Base-by-base conservation (phyloP, 805 yeast species). In the Candida arabinofermentans region DNA sequence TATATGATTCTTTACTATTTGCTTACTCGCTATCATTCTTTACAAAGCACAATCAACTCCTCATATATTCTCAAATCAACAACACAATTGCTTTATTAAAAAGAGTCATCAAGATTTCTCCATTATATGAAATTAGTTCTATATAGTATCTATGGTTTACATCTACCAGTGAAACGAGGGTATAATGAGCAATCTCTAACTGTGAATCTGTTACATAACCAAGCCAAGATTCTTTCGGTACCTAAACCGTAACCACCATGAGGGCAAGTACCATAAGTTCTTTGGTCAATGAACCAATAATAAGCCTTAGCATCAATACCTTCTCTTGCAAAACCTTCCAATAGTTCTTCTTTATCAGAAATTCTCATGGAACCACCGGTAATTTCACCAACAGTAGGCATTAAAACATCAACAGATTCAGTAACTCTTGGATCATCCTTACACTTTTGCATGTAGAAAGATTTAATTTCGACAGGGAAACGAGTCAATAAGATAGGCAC, bases 311-410 rank as follows among this genome's bases (percentile, higher is more conserved):
- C 75, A 62, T 81, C 82, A 58, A 93, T 86, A 43, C 82, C 81
- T 72, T 93, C 99, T 70, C 97, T 86, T 70, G 83, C 82, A 76
- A 91, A 85, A 39, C 96, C 97, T 36, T 80, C 95, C 56, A 85
- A 63, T 55, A 93, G 75, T 67, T 91, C 98, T 34, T 87, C 88
- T 46, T 75, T 69, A 57, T 80, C 79, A 49, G 75, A 79, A 52
- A 88, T 89, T 78, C 99, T 90, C 99, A 93, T 93, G 36, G 98
- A 91, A 45, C 99, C 99, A 66, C 99, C 99, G 35, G 95, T 87
- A 59, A 93, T 85, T 71, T 93, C 99, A 64, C 99, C 99, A 44
- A 93, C 99, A 56, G 87, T 91, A 57, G 99, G 99, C 96, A 93
- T 90, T 63, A 93, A 75, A 27, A 93, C 96, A 67, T 93, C 99